Percentiles rank a stretch among this genome's conserved stretches.
Conservation (phyloP, 2,329 filamentous ascomycete species). For the Grosmannia serpens region DNA sequence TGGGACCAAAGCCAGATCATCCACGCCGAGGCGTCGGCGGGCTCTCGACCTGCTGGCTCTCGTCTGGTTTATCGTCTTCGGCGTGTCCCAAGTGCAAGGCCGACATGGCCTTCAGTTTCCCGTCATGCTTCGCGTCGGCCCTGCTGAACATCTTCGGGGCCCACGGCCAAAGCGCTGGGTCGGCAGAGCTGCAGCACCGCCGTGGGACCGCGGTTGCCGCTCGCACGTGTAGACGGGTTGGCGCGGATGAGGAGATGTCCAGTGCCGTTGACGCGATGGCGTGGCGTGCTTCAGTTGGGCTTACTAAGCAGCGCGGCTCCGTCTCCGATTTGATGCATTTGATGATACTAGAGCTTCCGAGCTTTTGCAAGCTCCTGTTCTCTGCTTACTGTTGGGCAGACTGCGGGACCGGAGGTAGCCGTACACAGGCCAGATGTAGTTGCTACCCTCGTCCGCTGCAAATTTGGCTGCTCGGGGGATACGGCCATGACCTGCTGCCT, state of each 20-base stretch:
- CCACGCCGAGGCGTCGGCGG: constrained; percentile 64
- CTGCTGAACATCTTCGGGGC: constrained; percentile 46
- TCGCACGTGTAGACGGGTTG: constrained; percentile 29
- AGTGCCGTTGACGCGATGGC: too few relatives aligned
- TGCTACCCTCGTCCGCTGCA: too few relatives aligned
- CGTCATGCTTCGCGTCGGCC: constrained; percentile 59
- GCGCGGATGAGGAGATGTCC: background rate
- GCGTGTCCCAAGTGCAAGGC: constrained; percentile 61
- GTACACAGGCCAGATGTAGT: too few relatives aligned
- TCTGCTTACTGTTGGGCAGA: too few relatives aligned
- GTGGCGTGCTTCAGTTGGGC: too few relatives aligned
- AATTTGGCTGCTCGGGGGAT: too few relatives aligned
- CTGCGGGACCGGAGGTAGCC: too few relatives aligned
- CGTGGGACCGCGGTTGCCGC: constrained; percentile 28
- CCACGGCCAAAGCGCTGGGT: constrained; percentile 24
- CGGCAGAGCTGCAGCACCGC: constrained; percentile 14
- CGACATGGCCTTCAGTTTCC: constrained; percentile 58
- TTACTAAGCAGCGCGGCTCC: too few relatives aligned
- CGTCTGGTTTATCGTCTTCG: constrained; percentile 60
- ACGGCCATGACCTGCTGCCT: too few relatives aligned
- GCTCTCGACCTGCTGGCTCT: constrained; percentile 57
- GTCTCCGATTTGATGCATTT: too few relatives aligned
- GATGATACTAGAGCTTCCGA: too few relatives aligned
- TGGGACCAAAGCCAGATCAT: constrained; percentile 57
- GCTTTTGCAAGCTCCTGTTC: too few relatives aligned